These are phyloP conservation scores for Erythrobasidium yunnanense DNA, from an alignment of 768 basidiomycete species.

Conservation along the genomic window DNA sequence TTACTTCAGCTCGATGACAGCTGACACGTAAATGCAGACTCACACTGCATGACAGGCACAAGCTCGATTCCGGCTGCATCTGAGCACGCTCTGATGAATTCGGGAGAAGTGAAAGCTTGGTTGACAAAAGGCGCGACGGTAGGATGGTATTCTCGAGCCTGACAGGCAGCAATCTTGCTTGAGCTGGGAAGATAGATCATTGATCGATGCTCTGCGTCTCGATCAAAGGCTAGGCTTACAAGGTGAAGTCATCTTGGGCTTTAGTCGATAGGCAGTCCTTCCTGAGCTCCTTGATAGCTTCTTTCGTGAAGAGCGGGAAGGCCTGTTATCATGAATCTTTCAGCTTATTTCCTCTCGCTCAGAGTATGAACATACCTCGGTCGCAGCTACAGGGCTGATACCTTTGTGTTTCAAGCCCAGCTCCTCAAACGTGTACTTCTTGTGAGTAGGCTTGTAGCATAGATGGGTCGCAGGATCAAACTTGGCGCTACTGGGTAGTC, in stretches of 20 bases:
- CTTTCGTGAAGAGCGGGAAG: background rate
- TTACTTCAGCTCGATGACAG: background rate
- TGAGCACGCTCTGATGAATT: background rate
- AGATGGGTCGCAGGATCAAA: slow-evolving; percentile 10
- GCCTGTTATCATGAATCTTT: background rate
- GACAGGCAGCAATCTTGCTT: background rate
- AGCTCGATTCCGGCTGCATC: background rate
- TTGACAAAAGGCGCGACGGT: background rate
- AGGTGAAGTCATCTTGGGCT: background rate
- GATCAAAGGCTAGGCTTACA: background rate
- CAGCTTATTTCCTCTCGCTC: too few relatives aligned
- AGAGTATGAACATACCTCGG: background rate
- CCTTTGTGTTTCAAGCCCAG: background rate
- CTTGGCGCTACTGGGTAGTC: background rate
- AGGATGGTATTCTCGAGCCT: background rate
- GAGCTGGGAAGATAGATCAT: background rate
- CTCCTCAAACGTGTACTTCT: slow-evolving; percentile 7
- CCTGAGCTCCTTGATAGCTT: background rate
- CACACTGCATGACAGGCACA: background rate
- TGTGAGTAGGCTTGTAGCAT: background rate
- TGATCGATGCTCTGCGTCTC: background rate
- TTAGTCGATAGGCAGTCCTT: background rate
- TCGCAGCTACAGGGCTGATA: background rate
- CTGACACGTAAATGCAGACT: background rate
- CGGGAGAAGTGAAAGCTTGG: background rate